These are phyloP conservation scores for Lipomyces orientalis DNA, from an alignment of 805 yeast genomes.

Conservation along the genomic window DNA sequence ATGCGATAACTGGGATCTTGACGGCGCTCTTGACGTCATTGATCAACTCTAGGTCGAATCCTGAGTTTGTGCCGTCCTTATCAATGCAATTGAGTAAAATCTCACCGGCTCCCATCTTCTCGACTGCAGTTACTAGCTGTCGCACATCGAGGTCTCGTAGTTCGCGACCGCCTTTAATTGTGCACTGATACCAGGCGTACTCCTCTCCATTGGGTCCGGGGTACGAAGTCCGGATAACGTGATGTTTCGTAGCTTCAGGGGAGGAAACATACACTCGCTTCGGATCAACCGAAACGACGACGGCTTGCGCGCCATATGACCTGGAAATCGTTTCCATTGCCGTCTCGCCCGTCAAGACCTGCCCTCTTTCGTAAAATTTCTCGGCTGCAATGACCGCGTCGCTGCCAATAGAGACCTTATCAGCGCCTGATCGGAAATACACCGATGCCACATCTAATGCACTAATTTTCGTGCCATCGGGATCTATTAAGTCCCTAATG, in stretches of 20 bases:
- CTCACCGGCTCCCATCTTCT: conserved; percentile 96
- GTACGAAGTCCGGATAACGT: conserved; percentile 63
- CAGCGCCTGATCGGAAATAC: conserved; percentile 97
- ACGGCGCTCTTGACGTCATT: conserved; percentile 77
- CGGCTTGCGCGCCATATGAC: conserved; percentile 96
- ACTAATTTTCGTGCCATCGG: conserved; percentile 76
- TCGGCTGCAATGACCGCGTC: conserved; percentile 96
- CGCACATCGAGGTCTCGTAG: conserved; percentile 86
- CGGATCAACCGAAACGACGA: conserved; percentile 98
- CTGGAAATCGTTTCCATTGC: conserved; percentile 93
- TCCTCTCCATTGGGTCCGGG: conserved; percentile 90
- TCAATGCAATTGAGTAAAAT: conserved; percentile 91
- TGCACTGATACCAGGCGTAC: conserved; percentile 92
- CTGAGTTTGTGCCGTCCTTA: conserved; percentile 95
- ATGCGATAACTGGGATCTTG: conserved; percentile 91
- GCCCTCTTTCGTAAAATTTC: conserved; percentile 65
- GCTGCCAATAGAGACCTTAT: conserved; percentile 96
- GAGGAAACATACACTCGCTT: conserved; percentile 76
- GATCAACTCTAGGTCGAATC: conserved; percentile 87
- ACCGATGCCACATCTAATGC: conserved; percentile 90
- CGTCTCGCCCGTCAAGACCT: conserved; percentile 68
- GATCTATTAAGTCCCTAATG: conserved; percentile 86
- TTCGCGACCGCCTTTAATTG: conserved; percentile 96
- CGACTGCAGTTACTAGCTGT: conserved; percentile 87
- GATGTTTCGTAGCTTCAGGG: conserved; percentile 66